Conservation (phyloP, 352 stramenopile species). For the Phytophthora pistaciae region DNA sequence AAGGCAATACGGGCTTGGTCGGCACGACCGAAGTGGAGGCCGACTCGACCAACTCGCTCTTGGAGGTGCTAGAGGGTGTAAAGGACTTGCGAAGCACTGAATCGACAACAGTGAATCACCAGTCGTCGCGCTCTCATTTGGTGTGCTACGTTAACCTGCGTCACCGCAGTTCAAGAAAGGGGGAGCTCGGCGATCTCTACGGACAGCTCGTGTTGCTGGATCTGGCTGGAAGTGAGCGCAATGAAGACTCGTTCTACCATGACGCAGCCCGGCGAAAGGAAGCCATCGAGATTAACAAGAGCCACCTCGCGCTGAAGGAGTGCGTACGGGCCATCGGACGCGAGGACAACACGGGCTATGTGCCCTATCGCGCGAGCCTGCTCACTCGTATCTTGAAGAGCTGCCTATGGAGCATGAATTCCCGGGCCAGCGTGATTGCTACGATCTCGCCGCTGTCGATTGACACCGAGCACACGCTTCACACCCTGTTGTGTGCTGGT, state of each 20-base stretch:
- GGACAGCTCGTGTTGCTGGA: conserved; percentile 70
- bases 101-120: conserved; percentile 80
- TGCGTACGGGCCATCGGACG: conserved; percentile 78
- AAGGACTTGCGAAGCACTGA: conserved; percentile 84
- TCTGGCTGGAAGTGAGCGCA: conserved; percentile 79
- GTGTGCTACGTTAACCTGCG: conserved; percentile 74
- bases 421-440: conserved; percentile 78
- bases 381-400: conserved; percentile 83
- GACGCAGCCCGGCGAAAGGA: conserved; percentile 77
- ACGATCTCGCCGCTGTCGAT: conserved; percentile 79
- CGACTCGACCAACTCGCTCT: conserved; percentile 67
- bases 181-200: conserved; percentile 40
- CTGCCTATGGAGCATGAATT: conserved; percentile 71
- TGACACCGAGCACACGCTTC: conserved; percentile 83
- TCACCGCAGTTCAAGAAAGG: conserved; percentile 11
- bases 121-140: conserved; percentile 78
- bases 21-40: conserved; percentile 64
- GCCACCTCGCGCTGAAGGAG: conserved; percentile 83
- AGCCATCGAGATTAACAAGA: conserved; percentile 88
- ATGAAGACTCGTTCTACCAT: conserved; percentile 84
- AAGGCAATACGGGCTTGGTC: conserved; percentile 71
- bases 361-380: conserved; percentile 76
- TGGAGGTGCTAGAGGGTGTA: conserved; percentile 68
- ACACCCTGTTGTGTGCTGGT: conserved; percentile 76
- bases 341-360: conserved; percentile 61